Percentiles rank a stretch among this genome's conserved stretches.
phyloP scores from a whole-genome alignment of 202 grass and related monocot genomes.

The Panicum virgatum region DNA sequence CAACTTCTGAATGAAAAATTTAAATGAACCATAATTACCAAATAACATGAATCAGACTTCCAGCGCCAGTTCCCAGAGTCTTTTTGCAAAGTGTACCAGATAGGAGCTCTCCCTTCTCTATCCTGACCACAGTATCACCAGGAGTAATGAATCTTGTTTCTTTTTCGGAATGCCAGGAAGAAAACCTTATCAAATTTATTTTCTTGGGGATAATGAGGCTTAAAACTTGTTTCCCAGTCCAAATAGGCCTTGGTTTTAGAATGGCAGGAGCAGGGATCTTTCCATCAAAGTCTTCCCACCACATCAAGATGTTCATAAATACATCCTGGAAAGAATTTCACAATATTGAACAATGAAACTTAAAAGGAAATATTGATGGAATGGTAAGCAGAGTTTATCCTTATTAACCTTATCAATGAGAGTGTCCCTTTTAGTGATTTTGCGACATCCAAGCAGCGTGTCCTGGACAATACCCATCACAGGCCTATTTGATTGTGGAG shows the following conservation, averaged over 20 bases:
- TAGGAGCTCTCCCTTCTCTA: slow-evolving; percentile 92
- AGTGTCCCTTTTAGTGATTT: slow-evolving; percentile 95
- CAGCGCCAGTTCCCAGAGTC: slow-evolving; percentile 65
- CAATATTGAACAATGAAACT: slow-evolving; percentile 6
- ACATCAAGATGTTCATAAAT: slow-evolving; percentile 99
- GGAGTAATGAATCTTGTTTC: slow-evolving; percentile 86
- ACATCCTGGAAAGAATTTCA: slow-evolving; percentile 63
- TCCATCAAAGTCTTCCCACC: slow-evolving; percentile 99
- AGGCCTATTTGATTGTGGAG: slow-evolving; percentile 88
- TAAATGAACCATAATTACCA: slow-evolving; percentile 51
- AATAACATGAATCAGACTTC: slow-evolving; percentile 95
- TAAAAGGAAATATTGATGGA: not conserved
- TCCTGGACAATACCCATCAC: slow-evolving; percentile 99
- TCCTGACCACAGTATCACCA: slow-evolving; percentile 88
- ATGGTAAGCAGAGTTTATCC: not conserved
- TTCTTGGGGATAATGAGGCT: slow-evolving; percentile 96
- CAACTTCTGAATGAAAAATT: not conserved
- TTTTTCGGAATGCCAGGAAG: slow-evolving; percentile 72
- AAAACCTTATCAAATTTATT: slow-evolving; percentile 83
- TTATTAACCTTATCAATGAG: slow-evolving; percentile 87
- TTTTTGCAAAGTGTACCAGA: slow-evolving; percentile 90
- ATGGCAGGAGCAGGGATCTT: slow-evolving; percentile 93
- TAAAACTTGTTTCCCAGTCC: slow-evolving; percentile 98
- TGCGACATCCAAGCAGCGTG: slow-evolving; percentile 82
- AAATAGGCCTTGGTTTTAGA: slow-evolving; percentile 89